These are phyloP conservation scores for Aspergillus glaucus DNA, from an alignment of 2,329 filamentous ascomycete species.

Conservation along the genomic window DNA sequence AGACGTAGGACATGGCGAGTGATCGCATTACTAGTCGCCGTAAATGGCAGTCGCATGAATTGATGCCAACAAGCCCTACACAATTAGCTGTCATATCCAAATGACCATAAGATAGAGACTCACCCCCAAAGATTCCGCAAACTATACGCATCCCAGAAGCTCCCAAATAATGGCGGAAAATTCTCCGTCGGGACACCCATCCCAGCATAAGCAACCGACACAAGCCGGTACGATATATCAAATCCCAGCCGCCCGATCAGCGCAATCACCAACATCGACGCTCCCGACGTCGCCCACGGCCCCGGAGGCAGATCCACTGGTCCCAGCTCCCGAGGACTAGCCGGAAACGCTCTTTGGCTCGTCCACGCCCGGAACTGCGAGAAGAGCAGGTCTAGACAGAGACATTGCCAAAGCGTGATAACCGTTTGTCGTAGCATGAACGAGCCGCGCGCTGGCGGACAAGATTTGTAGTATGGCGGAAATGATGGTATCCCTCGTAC, in stretches of 20 bases:
- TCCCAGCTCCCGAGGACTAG: not conserved
- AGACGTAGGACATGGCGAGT: not conserved
- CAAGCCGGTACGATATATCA: not conserved
- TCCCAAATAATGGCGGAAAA: not conserved
- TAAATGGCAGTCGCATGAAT: not conserved
- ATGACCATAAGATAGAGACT: not conserved
- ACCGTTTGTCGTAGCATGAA: not conserved
- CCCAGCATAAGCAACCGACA: not conserved
- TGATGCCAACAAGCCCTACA: not conserved
- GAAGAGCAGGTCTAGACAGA: not conserved
- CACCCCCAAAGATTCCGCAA: not conserved
- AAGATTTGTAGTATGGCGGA: not conserved
- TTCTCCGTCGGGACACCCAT: not conserved
- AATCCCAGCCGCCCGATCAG: not conserved
- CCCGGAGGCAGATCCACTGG: not conserved
- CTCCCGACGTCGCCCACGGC: not conserved
- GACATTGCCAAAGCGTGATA: not conserved
- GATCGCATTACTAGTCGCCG: not conserved
- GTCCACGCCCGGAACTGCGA: not conserved
- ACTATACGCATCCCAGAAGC: not conserved
- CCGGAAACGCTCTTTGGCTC: not conserved
- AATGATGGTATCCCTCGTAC: not conserved
- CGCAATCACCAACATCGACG: not conserved
- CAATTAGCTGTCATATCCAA: not conserved
- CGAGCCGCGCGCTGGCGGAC: not conserved